These are phyloP conservation scores for Nitzschia putrida DNA, from an alignment of 108 stramenopile genomes.

Conservation along the genomic window DNA sequence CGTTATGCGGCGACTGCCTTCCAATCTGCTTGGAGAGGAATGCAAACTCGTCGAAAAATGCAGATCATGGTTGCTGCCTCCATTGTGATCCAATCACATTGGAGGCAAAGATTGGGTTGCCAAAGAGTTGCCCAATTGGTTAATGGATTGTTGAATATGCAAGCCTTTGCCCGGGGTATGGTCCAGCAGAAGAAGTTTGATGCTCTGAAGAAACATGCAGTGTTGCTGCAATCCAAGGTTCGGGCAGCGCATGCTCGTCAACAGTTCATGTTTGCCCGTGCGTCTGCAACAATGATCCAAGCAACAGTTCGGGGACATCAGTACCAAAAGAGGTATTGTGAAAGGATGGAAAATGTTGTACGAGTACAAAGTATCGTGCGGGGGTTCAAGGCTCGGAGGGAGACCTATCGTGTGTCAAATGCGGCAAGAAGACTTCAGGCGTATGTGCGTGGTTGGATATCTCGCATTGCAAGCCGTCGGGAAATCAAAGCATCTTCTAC, in stretches of 20 bases:
- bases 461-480: too few relatives aligned
- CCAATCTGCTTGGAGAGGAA: neutral
- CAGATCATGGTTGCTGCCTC: neutral
- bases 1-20: neutral
- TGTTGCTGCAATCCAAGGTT: neutral
- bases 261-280: neutral
- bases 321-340: neutral
- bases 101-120: neutral
- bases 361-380: neutral
- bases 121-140: too few relatives aligned
- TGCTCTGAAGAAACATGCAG: neutral
- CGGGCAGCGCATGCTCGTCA: slow-evolving; percentile 1
- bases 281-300: slow-evolving; percentile 13
- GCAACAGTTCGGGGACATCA: neutral
- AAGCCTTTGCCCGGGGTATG: too few relatives aligned
- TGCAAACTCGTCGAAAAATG: neutral
- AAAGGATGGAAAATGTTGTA: neutral
- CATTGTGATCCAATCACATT: slow-evolving; percentile 6
- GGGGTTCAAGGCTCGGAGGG: neutral
- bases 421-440: too few relatives aligned
- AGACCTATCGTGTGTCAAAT: neutral
- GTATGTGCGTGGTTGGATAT: too few relatives aligned
- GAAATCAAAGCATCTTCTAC: too few relatives aligned
- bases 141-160: too few relatives aligned
- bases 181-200: too few relatives aligned